Conservation (phyloP, 2,329 filamentous ascomycete species). For the Aspergillus arachidicola region DNA sequence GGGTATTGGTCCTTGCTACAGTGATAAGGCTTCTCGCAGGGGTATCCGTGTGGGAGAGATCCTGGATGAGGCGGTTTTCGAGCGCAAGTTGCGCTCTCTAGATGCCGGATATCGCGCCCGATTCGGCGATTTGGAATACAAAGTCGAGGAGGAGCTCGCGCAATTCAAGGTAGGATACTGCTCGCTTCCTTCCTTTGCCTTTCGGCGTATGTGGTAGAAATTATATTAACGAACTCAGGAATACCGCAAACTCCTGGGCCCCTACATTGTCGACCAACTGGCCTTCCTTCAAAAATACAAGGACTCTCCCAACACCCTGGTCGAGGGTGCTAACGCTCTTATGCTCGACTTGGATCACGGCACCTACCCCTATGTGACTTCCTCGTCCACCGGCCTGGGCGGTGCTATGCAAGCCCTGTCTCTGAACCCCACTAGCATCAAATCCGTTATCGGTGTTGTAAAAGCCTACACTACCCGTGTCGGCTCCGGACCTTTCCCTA, state of each 20-base stretch:
- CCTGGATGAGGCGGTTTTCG: constrained; percentile 58
- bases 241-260: constrained; percentile 40
- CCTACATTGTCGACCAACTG: constrained; percentile 48
- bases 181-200: background rate
- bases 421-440: constrained; percentile 59
- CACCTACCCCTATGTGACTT: constrained; percentile 54
- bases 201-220: background rate
- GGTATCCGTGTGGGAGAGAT: constrained; percentile 63
- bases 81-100: constrained; percentile 56
- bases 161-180: constrained; percentile 54
- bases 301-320: constrained; percentile 57
- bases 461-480: constrained; percentile 68
- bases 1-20: constrained; percentile 62
- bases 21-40: constrained; percentile 62
- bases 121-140: constrained; percentile 62
- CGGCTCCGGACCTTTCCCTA: constrained; percentile 64
- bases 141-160: constrained; percentile 61
- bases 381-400: constrained; percentile 51
- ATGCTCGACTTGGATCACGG: constrained; percentile 63
- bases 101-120: constrained; percentile 57
- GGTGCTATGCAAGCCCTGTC: constrained; percentile 61
- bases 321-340: constrained; percentile 66
- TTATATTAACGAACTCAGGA: constrained; percentile 28
- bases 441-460: constrained; percentile 63
- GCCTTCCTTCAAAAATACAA: constrained; percentile 59